Percentiles rank a stretch among this genome's conserved stretches.
These are phyloP conservation scores for Hygrophila difformis DNA, from an alignment of 257 asterid species.

Conservation along the genomic window DNA sequence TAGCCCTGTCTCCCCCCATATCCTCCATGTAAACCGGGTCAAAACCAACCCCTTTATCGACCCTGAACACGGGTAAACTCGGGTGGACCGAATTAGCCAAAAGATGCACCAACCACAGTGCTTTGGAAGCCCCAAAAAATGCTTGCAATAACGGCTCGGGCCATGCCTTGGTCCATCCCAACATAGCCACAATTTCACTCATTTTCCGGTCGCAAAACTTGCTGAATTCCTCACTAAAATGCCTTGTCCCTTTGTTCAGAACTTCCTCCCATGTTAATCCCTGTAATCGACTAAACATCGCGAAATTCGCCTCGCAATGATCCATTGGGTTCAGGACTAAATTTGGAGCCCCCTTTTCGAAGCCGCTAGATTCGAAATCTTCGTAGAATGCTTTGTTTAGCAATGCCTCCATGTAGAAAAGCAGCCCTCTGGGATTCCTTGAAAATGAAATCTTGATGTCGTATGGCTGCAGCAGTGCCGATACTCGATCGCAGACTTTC, in stretches of 20 bases:
- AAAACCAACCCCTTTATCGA: conserved; percentile 55
- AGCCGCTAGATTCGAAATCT: conserved; percentile 66
- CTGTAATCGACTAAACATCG: conserved; percentile 41
- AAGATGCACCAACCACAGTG: conserved; percentile 88
- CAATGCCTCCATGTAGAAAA: conserved; percentile 70
- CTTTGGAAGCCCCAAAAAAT: conserved; percentile 79
- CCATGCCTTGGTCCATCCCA: conserved; percentile 97
- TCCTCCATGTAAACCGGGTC: conserved; percentile 97
- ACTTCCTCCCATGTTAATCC: conserved; percentile 88
- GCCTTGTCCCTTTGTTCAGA: conserved; percentile 67
- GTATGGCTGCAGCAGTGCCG: conserved; percentile 61
- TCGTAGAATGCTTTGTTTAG: conserved; percentile 57
- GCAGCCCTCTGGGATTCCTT: conserved; percentile 57
- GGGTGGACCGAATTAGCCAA: conserved; percentile 90
- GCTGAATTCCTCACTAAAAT: conserved; percentile 86
- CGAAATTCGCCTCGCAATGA: conserved; percentile 64
- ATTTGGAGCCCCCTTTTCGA: conserved; percentile 36
- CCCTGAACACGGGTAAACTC: conserved; percentile 64
- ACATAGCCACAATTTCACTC: conserved; percentile 88
- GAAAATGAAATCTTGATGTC: conserved; percentile 64
- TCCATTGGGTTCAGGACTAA: conserved; percentile 68
- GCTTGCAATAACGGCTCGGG: conserved; percentile 85
- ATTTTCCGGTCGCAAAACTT: conserved; percentile 85
- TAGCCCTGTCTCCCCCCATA: conserved; percentile 71
- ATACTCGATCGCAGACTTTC: conserved; percentile 55